Evolutionary conservation across 2,329 filamentous ascomycete species (phyloP), one percentile per base, ranked within the genome.

Genomic region (Cyphellophora attinorum): DNA sequence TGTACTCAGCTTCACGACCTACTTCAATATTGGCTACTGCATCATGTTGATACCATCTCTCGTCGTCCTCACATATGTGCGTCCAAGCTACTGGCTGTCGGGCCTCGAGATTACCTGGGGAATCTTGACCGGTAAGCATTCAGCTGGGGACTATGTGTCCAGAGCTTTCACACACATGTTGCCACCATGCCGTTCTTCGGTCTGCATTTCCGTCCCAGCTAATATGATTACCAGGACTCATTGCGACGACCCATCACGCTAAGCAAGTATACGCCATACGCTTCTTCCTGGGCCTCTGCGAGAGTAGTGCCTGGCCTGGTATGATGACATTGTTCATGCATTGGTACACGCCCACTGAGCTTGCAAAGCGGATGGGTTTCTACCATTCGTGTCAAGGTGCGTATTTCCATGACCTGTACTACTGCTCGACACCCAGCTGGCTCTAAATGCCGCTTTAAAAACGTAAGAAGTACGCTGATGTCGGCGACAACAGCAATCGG

Each of bases 311-410:
- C 0, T 56, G 52, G 38, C 51, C 53, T 3, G 55, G 54, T 2
- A 51, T 54, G 45, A 53, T 55, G 39, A 54, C 51, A 6, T 33
- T 56, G 14, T 43, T 56, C 18, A 53, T 37, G 21, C 31, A 31
- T 31, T 66, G 60, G 62, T 66, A 65, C 33, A 63, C 57, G 1
- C 55, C 59, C 34, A 48, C 45, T 17, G 57, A 59, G 40, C 48
- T 59, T 14, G 56, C 53, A 1, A 59, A 59, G 29, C 49, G 57
- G n/a, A 53, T 48, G 11, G 54, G 53, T 2, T 52, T 59, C 18
- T 60, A 59, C 38, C 54, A 54, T 4, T 53, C 54, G 0, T 54
- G 51, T 1, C 53, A 55, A 5, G 44, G n/a, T n/a, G n/a, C n/a
- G n/a, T n/a, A n/a, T n/a, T n/a, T n/a, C n/a, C n/a, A n/a, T n/a